phyloP scores from a whole-genome alignment of 805 yeast genomes.

The Brettanomyces nanus region DNA sequence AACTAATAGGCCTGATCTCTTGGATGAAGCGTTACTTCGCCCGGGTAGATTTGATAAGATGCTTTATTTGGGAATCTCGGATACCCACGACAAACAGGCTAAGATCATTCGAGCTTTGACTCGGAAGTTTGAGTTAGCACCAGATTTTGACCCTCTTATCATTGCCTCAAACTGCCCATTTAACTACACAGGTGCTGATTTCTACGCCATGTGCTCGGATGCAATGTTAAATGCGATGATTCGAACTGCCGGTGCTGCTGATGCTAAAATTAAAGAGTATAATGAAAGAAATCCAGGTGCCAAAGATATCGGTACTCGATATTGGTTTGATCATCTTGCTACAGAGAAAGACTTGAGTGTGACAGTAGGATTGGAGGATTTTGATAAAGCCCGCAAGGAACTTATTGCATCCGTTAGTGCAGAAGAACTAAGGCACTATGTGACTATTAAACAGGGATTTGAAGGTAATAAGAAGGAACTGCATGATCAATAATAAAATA shows the following conservation, averaged over 20 bases:
- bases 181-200: conserved; percentile 97
- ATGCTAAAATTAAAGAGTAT: conserved; percentile 46
- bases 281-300: conserved; percentile 32
- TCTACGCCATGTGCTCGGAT: conserved; percentile 92
- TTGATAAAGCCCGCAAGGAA: conserved; percentile 63
- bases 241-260: conserved; percentile 72
- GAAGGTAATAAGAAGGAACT: conserved; percentile 61
- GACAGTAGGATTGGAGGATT: conserved; percentile 62
- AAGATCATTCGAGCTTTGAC: conserved; percentile 85
- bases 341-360: conserved; percentile 59
- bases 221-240: conserved; percentile 97
- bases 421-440: conserved; percentile 79
- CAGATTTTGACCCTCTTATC: conserved; percentile 46
- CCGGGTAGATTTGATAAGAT: conserved; percentile 95
- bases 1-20: conserved; percentile 89
- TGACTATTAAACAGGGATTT: conserved; percentile 69
- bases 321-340: conserved; percentile 88
- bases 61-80: conserved; percentile 89
- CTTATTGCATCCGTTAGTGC: conserved; percentile 80
- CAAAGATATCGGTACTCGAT: conserved; percentile 53
- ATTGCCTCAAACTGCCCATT: conserved; percentile 72
- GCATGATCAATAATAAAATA: not conserved
- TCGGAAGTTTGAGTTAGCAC: conserved; percentile 61
- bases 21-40: conserved; percentile 88
- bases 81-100: conserved; percentile 80